phyloP scores from a whole-genome alignment of 495 filamentous ascomycete genomes.

The Neurospora sp. region DNA sequence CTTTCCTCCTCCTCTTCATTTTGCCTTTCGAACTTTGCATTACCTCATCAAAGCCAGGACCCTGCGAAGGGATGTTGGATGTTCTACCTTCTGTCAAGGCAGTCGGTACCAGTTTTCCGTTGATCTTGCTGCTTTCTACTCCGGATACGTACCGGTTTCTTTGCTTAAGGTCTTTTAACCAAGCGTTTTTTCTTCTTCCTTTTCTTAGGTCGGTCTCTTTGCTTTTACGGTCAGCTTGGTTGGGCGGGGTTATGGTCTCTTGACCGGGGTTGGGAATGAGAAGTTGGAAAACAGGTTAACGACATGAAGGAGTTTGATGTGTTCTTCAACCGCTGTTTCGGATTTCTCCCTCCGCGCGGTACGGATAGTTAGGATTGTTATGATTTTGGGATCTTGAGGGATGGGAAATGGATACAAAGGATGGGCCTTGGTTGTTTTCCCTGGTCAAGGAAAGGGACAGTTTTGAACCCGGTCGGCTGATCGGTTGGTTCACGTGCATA shows the following conservation, averaged over 20 bases:
- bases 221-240: not conserved
- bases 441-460: not conserved
- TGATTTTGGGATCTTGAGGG: not conserved
- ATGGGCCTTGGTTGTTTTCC: not conserved
- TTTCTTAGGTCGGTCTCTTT: not conserved
- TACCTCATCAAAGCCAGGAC: not conserved
- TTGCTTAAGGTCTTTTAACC: conserved; percentile 1
- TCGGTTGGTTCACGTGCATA: not conserved
- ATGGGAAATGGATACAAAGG: not conserved
- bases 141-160: not conserved
- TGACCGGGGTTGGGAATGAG: not conserved
- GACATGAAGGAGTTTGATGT: not conserved
- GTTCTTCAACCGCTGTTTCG: not conserved
- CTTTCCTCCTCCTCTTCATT: not conserved
- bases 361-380: not conserved
- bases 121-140: not conserved
- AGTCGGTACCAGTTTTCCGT: not conserved
- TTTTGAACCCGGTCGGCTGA: not conserved
- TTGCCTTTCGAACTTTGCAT: not conserved
- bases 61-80: not conserved
- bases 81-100: not conserved
- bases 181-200: not conserved
- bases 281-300: not conserved
- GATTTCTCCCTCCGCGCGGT: not conserved
- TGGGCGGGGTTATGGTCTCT: not conserved